Percentiles rank a stretch among this genome's conserved stretches.
These are phyloP conservation scores for Corinectria fuckeliana DNA, from an alignment of 2,329 filamentous ascomycete genomes.

Conservation along the genomic window DNA sequence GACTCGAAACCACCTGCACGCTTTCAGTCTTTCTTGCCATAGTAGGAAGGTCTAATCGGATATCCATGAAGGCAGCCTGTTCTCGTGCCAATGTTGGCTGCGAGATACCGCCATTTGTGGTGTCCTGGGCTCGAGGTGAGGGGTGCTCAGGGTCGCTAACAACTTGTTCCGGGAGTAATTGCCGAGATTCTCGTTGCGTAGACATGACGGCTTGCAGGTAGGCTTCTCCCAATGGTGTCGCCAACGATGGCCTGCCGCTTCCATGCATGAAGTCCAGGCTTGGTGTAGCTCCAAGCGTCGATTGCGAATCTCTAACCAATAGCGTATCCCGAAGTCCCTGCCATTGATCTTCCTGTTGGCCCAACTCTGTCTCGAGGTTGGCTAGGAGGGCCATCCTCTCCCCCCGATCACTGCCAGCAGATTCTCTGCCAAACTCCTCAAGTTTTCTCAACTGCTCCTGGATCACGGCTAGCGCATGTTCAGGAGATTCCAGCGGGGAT, in stretches of 20 bases:
- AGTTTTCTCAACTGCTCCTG: conserved; percentile 59
- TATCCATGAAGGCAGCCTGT: conserved; percentile 6
- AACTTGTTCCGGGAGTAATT: not conserved
- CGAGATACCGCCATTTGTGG: conserved; percentile 9
- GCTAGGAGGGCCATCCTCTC: conserved; percentile 59
- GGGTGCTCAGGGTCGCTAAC: conserved; percentile 11
- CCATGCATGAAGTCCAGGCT: conserved; percentile 31
- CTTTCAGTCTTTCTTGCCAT: conserved; percentile 38
- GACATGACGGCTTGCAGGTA: not conserved
- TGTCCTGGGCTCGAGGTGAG: conserved; percentile 3
- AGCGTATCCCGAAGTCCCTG: conserved; percentile 61
- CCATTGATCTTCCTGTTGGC: conserved; percentile 65
- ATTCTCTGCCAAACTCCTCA: conserved; percentile 49
- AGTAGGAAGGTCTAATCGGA: conserved; percentile 4
- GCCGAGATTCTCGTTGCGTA: conserved; percentile 5
- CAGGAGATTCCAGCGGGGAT: conserved; percentile 60
- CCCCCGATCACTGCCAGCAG: conserved; percentile 44
- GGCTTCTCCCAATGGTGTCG: not conserved
- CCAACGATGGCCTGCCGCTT: conserved; percentile 13
- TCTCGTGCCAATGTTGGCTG: conserved; percentile 11
- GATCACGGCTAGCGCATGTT: conserved; percentile 55
- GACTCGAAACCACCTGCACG: conserved; percentile 42
- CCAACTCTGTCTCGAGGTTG: conserved; percentile 68
- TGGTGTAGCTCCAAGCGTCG: conserved; percentile 48
- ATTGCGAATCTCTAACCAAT: conserved; percentile 55